These are phyloP conservation scores for Irpex rosettiformis DNA, from an alignment of 1,284 basidiomycete genomes.

Conservation along the genomic window DNA sequence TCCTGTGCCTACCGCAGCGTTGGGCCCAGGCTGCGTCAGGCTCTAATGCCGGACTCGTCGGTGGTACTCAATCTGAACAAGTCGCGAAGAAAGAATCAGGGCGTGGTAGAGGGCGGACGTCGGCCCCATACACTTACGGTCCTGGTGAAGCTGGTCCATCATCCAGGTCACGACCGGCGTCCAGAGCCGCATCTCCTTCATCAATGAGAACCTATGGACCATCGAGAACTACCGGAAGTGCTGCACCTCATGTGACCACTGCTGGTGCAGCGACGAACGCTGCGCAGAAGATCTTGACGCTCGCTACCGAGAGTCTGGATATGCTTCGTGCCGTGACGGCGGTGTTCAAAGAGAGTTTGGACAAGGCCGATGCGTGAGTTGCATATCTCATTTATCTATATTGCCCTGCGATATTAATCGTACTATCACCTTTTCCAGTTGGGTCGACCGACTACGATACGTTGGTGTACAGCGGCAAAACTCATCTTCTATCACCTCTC, in stretches of 20 bases:
- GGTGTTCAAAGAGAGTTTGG: conserved; percentile 85
- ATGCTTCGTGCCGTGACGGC: conserved; percentile 86
- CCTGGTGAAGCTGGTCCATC: conserved; percentile 28
- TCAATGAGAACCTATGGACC: conserved; percentile 21
- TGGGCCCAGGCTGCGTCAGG: conserved; percentile 52
- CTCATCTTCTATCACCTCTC: conserved; percentile 10
- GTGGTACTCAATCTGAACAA: conserved; percentile 4
- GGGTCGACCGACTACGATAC: conserved; percentile 75
- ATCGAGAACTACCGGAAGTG: conserved; percentile 26
- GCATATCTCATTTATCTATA: neutral
- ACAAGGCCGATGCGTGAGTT: conserved; percentile 82
- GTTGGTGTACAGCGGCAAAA: conserved; percentile 68
- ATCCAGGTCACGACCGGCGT: conserved; percentile 30
- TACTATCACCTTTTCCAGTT: conserved; percentile 38
- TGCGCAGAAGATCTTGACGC: conserved; percentile 77
- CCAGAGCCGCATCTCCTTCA: conserved; percentile 28
- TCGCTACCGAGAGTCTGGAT: conserved; percentile 88
- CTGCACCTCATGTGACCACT: conserved; percentile 5
- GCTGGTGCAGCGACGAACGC: conserved; percentile 58
- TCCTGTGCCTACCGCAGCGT: conserved; percentile 76
- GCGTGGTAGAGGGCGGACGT: conserved; percentile 18
- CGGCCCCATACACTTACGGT: conserved; percentile 28
- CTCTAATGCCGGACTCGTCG: neutral
- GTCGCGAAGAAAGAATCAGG: conserved; percentile 15
- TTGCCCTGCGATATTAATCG: conserved; percentile 1